phyloP scores from a whole-genome alignment of 345 rosid species.

The Abelmoschus esculentus region DNA sequence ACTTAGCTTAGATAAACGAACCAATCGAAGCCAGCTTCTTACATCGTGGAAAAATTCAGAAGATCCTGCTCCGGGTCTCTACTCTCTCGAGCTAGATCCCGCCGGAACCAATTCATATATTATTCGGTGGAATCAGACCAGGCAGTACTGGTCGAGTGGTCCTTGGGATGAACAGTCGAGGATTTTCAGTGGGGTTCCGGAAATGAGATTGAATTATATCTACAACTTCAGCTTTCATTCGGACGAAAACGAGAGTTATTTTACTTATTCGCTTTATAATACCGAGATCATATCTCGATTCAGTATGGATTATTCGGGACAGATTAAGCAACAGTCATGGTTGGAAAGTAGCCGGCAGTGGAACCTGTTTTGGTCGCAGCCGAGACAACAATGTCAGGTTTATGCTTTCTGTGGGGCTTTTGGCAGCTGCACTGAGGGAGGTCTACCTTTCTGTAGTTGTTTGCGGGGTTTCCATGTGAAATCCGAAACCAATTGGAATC shows the following conservation, averaged over 20 bases:
- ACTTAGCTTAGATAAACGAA: too few species aligned
- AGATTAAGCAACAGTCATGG: slow-evolving; percentile 47
- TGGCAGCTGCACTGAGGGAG: slow-evolving; percentile 42
- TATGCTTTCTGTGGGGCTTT: slow-evolving; percentile 9
- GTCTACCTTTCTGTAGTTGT: slow-evolving; percentile 45
- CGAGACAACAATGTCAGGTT: slow-evolving; percentile 59
- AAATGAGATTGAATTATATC: slow-evolving; percentile 48
- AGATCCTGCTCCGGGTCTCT: too few species aligned
- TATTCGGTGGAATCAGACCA: too few species aligned
- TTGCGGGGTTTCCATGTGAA: slow-evolving; percentile 37
- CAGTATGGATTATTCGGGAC: slow-evolving; percentile 54
- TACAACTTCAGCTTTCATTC: slow-evolving; percentile 44
- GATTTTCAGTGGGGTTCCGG: slow-evolving; percentile 7
- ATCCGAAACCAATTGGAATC: slow-evolving; percentile 34
- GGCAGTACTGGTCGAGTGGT: too few species aligned
- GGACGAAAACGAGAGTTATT: slow-evolving; percentile 6
- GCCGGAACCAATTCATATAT: too few species aligned
- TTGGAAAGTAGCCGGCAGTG: slow-evolving; percentile 21
- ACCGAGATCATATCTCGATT: slow-evolving; percentile 25
- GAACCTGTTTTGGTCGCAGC: slow-evolving; percentile 67
- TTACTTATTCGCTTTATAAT: slow-evolving; percentile 39
- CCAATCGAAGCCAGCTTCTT: too few species aligned
- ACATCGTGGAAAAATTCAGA: too few species aligned
- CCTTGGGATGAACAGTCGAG: too few species aligned
- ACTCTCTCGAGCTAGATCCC: too few species aligned